Evolutionary conservation across 805 yeast genomes (phyloP), one percentile per base, ranked within the genome.

Genomic region (Candida incommunis): DNA sequence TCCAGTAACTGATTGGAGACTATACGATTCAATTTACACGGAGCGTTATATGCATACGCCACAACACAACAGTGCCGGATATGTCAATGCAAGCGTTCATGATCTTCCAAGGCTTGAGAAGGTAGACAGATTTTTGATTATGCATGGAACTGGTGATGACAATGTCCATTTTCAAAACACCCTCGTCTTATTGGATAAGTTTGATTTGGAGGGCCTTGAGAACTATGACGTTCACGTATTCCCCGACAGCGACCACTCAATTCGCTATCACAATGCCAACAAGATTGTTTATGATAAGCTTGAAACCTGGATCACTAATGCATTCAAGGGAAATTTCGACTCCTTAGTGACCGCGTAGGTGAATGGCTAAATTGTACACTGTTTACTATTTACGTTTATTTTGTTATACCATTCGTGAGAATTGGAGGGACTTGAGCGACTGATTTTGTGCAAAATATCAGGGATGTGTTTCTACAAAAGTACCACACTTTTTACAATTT

Each of bases 111-210:
- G 70, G 9, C 71, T 92, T 51, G 76, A 70, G 15, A 57, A 67
- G 41, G 72, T 70, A 7, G 70, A 70, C 41, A 70, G 97, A 55
- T 86, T 92, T 56, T 63, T 92, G 49, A 59, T 92, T 29, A 85
- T 90, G 85, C 98, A 90, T 58, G 98, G 98, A 1, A 80, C 96
- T 0, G 95, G 96, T 3, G 98, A 92, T 64, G 98, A 92, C 62
- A 92, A 92, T 55, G 98, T 92, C 41, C 97, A 92, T 64, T 76
- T 88, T 63, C 98, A 92, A 60, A 85, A 92, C 65, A 75, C 90
- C 40, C 69, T 86, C 48, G 77, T 79, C 59, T 66, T 92, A 31
- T 58, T 92, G 41, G 97, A 92, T 63, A 65, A 73, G 52, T 69
- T 90, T 45, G 80, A 88, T 55, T 54, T 78, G 45, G 74, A 69